phyloP scores from a whole-genome alignment of 2,329 filamentous ascomycete genomes.

The Paecilomyces dactylethromorphus region DNA sequence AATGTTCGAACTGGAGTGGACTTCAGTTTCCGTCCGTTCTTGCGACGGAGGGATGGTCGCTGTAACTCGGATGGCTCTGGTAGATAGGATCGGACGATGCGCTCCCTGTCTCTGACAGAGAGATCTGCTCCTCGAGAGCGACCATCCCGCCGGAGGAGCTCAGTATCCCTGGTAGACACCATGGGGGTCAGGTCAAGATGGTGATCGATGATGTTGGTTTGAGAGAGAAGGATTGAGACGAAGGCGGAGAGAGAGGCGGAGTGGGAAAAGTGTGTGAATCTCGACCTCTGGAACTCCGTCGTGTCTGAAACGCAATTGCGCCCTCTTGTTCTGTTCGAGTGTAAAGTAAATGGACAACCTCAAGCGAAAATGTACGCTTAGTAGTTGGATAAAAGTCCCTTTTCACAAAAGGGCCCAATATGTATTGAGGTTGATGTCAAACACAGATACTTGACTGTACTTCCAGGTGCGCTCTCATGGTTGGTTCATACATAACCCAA shows the following conservation, averaged over 20 bases:
- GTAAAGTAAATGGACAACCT: too few relatives aligned
- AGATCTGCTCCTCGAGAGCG: conserved; percentile 35
- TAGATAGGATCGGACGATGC: conserved; percentile 46
- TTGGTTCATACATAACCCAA: not conserved
- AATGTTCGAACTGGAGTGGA: conserved; percentile 38
- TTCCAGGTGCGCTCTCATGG: not conserved
- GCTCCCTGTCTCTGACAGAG: conserved; percentile 42
- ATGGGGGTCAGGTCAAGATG: conserved; percentile 11
- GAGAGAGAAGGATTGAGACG: not conserved
- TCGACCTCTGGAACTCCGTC: not conserved
- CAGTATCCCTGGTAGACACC: conserved; percentile 25
- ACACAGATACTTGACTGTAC: not conserved
- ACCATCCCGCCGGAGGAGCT: conserved; percentile 33
- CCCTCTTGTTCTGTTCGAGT: too few relatives aligned
- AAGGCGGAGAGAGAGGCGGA: not conserved
- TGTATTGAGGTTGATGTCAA: too few relatives aligned
- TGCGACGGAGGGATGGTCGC: conserved; percentile 14
- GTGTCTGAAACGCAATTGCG: too few relatives aligned
- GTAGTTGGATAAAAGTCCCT: too few relatives aligned
- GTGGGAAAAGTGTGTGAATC: not conserved
- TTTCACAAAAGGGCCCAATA: too few relatives aligned
- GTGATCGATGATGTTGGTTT: not conserved
- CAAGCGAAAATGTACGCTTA: too few relatives aligned
- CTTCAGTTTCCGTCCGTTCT: conserved; percentile 14
- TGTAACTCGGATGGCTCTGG: conserved; percentile 36